These are phyloP conservation scores for Phytophthora quininea DNA, from an alignment of 352 stramenopile genomes.

Conservation along the genomic window DNA sequence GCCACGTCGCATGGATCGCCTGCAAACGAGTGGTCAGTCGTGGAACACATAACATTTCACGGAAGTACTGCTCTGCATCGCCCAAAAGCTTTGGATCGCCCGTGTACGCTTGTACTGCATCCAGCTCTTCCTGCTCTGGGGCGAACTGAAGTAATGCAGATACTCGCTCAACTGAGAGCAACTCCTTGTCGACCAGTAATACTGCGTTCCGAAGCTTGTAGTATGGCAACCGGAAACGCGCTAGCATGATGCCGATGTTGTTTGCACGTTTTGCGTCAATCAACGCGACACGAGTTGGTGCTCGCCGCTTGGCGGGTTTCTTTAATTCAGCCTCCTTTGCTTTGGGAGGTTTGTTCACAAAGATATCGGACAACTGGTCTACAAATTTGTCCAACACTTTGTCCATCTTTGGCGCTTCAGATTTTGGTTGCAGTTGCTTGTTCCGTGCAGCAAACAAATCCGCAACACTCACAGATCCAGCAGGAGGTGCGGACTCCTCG, in stretches of 20 bases:
- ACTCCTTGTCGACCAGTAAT: constrained; percentile 79
- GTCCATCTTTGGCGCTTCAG: constrained; percentile 41
- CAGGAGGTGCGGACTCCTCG: constrained; percentile 11
- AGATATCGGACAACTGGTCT: constrained; percentile 70
- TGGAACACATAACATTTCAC: constrained; percentile 67
- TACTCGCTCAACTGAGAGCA: constrained; percentile 74
- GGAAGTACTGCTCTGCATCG: constrained; percentile 85
- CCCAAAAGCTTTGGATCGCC: constrained; percentile 78
- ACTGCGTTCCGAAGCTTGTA: constrained; percentile 78
- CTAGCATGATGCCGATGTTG: constrained; percentile 89
- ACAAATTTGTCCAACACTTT: constrained; percentile 70
- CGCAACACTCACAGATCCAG: constrained; percentile 32
- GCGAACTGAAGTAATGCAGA: constrained; percentile 82
- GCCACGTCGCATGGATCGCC: constrained; percentile 82
- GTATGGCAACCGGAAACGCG: constrained; percentile 84
- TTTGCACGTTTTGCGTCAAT: constrained; percentile 87
- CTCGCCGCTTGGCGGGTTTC: constrained; percentile 67
- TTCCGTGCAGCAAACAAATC: constrained; percentile 46
- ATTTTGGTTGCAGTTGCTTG: constrained; percentile 23
- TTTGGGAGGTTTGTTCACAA: constrained; percentile 82
- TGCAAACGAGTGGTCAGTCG: constrained; percentile 71
- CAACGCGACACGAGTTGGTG: constrained; percentile 73
- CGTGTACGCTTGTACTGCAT: constrained; percentile 63
- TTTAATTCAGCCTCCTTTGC: constrained; percentile 50
- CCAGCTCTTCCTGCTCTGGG: constrained; percentile 72